Evolutionary conservation across 768 basidiomycete species (phyloP).

Genomic region (Neoboletus subvelutipes): DNA sequence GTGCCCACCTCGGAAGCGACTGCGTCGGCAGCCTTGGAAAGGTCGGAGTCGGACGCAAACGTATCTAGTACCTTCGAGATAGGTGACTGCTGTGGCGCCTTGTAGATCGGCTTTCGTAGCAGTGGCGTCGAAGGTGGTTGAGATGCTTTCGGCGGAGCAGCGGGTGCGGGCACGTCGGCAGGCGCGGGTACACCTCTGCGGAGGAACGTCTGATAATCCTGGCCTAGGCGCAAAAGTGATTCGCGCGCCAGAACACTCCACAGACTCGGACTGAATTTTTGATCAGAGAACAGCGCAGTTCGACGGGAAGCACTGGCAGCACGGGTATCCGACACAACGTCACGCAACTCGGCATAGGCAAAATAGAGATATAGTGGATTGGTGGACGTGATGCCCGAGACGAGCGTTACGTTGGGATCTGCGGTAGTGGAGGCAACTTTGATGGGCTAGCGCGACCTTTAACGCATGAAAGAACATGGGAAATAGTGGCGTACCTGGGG

Average conservation of each 20-base stretch:
- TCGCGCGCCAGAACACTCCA: conserved; percentile 64
- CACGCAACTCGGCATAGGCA: conserved; percentile 63
- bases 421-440: conserved; percentile 43
- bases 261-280: conserved; percentile 59
- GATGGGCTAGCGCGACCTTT: conserved; percentile 41
- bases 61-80: conserved; percentile 52
- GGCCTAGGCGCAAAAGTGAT: conserved; percentile 58
- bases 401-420: conserved; percentile 54
- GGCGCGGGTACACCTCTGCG: conserved; percentile 47
- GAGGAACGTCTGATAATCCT: conserved; percentile 67
- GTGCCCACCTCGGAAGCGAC: conserved; percentile 37
- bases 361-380: conserved; percentile 56
- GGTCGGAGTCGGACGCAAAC: conserved; percentile 58
- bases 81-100: conserved; percentile 46
- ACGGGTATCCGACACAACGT: conserved; percentile 46
- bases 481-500: conserved; percentile 44
- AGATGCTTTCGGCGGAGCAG: conserved; percentile 27
- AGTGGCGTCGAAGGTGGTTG: conserved; percentile 37
- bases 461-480: background rate
- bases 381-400: conserved; percentile 62
- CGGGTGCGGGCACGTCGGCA: conserved; percentile 19
- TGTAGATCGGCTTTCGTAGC: conserved; percentile 42
- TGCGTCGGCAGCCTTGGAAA: conserved; percentile 50
- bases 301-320: conserved; percentile 44
- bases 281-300: conserved; percentile 62